Conservation (phyloP, 305 asterid genomes). For the Striga hermonthica region DNA sequence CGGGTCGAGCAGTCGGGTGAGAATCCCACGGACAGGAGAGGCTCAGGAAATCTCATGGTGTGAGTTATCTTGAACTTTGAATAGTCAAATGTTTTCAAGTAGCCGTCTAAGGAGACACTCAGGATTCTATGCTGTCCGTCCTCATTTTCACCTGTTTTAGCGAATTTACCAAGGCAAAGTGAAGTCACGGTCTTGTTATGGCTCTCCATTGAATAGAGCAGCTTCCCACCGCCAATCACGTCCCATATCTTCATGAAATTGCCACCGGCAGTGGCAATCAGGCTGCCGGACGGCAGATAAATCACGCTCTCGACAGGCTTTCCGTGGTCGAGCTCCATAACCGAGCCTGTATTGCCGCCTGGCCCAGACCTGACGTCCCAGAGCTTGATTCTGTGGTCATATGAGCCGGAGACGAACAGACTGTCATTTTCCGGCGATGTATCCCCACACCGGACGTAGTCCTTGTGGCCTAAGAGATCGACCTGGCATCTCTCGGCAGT, state of each 20-base stretch:
- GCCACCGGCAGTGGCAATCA: slow-evolving; percentile 83
- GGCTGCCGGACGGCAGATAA: slow-evolving; percentile 82
- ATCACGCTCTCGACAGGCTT: slow-evolving; percentile 85
- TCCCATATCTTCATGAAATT: slow-evolving; percentile 87
- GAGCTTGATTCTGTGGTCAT: slow-evolving; percentile 68
- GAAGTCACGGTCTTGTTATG: slow-evolving; percentile 87
- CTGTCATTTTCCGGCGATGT: slow-evolving; percentile 76
- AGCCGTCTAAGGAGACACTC: slow-evolving; percentile 88
- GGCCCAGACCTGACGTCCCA: slow-evolving; percentile 60
- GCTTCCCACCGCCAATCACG: slow-evolving; percentile 81
- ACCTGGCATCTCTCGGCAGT: slow-evolving; percentile 51
- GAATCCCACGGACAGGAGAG: slow-evolving; percentile 69
- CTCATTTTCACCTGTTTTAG: slow-evolving; percentile 50
- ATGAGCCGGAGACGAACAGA: slow-evolving; percentile 75
- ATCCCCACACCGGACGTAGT: slow-evolving; percentile 84
- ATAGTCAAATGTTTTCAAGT: slow-evolving; percentile 85
- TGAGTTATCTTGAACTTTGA: slow-evolving; percentile 72
- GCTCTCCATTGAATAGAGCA: slow-evolving; percentile 84
- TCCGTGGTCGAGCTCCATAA: slow-evolving; percentile 76
- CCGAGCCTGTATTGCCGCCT: slow-evolving; percentile 46
- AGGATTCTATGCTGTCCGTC: slow-evolving; percentile 58
- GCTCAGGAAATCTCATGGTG: slow-evolving; percentile 77
- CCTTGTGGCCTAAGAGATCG: slow-evolving; percentile 75
- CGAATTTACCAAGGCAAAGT: slow-evolving; percentile 67
- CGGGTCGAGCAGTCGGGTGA: slow-evolving; percentile 74